phyloP scores from a whole-genome alignment of 306 rosid genomes.

The Heteromeles arbutifolia region DNA sequence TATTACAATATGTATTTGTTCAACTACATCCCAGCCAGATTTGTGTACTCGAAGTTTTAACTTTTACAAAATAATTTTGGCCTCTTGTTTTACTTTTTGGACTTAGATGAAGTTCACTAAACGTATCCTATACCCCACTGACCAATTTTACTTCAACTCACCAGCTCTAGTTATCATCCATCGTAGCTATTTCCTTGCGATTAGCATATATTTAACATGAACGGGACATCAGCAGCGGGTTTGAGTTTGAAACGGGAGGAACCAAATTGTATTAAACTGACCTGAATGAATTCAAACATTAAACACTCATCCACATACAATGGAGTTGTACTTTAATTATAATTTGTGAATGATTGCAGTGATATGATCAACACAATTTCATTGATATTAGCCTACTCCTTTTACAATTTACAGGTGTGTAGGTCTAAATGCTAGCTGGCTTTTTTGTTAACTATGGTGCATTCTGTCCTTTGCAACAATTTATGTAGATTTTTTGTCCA shows the following conservation, averaged over 20 bases:
- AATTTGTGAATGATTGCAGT: too few species aligned
- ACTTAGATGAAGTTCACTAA: background rate
- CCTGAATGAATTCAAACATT: too few species aligned
- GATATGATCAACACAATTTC: background rate
- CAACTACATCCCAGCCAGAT: background rate
- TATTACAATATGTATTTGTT: too few species aligned
- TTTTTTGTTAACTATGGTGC: background rate
- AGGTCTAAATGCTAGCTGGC: too few species aligned
- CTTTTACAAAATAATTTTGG: background rate
- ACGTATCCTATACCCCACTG: background rate
- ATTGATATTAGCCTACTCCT: background rate
- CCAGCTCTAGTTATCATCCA: background rate
- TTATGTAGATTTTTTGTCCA: background rate
- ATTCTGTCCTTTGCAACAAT: background rate
- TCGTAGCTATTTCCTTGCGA: background rate
- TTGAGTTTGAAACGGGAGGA: background rate
- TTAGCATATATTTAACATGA: background rate
- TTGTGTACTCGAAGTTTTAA: too few species aligned
- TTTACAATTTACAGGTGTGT: too few species aligned
- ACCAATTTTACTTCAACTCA: background rate
- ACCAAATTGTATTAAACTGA: background rate
- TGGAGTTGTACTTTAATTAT: background rate
- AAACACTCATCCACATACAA: background rate
- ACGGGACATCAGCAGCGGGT: background rate
- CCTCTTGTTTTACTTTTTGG: too few species aligned